A percentile compares a stretch with the other conserved stretches of the same genome.
phyloP scores from a whole-genome alignment of 306 rosid genomes.

The Cucumis hystrix region DNA sequence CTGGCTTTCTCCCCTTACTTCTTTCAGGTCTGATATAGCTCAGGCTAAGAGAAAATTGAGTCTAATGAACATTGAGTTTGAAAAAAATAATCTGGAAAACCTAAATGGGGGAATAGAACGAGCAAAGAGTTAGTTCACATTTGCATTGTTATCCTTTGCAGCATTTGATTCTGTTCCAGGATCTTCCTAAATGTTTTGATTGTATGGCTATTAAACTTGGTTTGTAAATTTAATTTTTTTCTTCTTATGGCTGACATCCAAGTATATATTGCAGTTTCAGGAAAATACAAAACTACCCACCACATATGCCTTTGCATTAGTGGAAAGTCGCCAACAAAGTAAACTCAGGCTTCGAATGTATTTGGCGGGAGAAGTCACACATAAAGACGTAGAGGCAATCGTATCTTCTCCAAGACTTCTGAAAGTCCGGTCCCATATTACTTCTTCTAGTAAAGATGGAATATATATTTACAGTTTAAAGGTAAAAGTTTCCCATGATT shows the following conservation, averaged over 20 bases:
- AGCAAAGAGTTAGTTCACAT: background rate
- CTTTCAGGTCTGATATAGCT: background rate
- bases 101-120: background rate
- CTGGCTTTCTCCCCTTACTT: background rate
- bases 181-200: background rate
- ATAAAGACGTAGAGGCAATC: conserved; percentile 24
- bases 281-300: conserved; percentile 36
- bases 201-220: background rate
- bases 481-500: conserved; percentile 26
- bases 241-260: background rate
- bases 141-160: background rate
- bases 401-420: conserved; percentile 43
- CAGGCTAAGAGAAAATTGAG: too few species aligned
- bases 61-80: background rate
- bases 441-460: conserved; percentile 38
- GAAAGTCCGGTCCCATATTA: conserved; percentile 35
- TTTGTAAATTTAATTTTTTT: background rate
- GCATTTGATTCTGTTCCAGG: background rate
- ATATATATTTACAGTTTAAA: conserved; percentile 49
- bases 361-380: conserved; percentile 53
- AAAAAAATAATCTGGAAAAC: background rate
- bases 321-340: conserved; percentile 40
- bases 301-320: conserved; percentile 76
- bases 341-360: conserved; percentile 57
- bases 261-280: conserved; percentile 29